Percentiles rank a stretch among this genome's conserved stretches.
Evolutionary conservation across 2,329 filamentous ascomycete species (phyloP).

Genomic region (Ustilaginoidea virens): DNA sequence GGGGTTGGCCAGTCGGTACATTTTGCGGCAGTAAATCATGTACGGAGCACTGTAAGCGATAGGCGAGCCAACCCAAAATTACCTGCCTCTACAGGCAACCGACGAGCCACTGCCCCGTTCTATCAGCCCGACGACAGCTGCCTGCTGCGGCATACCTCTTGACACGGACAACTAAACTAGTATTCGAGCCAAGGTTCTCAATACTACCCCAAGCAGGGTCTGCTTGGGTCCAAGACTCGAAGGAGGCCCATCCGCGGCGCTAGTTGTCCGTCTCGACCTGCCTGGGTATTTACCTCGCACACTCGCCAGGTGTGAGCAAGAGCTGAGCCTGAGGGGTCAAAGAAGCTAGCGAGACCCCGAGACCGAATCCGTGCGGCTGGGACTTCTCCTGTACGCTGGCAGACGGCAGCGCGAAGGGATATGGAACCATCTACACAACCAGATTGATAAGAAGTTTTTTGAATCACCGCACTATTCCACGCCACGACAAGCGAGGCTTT

Average conservation of each 20-base stretch:
- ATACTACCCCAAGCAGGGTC: constrained; percentile 7
- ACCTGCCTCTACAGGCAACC: constrained; percentile 4
- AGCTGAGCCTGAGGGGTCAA: too few species aligned
- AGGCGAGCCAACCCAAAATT: constrained; percentile 2
- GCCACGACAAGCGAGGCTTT: too few species aligned
- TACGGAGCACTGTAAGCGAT: constrained; percentile 2
- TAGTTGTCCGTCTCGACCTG: constrained; percentile 3
- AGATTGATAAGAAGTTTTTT: too few species aligned
- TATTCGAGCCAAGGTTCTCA: constrained; percentile 6
- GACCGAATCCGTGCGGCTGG: too few species aligned
- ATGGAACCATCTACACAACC: too few species aligned
- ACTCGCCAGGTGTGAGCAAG: too few species aligned
- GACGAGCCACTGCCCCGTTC: constrained; percentile 3
- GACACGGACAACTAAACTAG: constrained; percentile 2
- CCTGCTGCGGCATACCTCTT: constrained; percentile 2
- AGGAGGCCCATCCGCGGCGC: constrained; percentile 5
- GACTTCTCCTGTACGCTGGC: too few species aligned
- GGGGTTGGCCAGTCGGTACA: constrained; percentile 4
- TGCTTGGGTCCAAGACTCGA: constrained; percentile 2
- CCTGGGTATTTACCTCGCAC: too few species aligned
- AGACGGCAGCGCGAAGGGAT: too few species aligned
- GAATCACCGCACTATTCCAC: too few species aligned
- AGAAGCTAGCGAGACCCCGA: too few species aligned
- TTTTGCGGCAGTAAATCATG: constrained; percentile 3
- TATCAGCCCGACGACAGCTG: constrained; percentile 2